A percentile compares a stretch with the other conserved stretches of the same genome.
These are phyloP conservation scores for Podosphaera leucotricha DNA, from an alignment of 2,329 filamentous ascomycete species.

Conservation along the genomic window DNA sequence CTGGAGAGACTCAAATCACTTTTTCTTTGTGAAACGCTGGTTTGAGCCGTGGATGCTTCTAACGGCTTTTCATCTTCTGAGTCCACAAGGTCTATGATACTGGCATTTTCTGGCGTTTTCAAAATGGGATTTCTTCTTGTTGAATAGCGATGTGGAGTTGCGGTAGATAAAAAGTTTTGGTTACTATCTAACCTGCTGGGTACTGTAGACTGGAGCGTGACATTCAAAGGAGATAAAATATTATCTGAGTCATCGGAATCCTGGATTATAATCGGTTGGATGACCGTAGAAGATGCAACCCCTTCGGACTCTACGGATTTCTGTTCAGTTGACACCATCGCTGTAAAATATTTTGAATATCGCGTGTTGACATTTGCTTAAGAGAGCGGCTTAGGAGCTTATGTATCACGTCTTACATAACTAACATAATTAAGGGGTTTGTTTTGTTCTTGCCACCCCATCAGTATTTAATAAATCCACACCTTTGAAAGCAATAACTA, in stretches of 20 bases:
- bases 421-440: too few relatives aligned
- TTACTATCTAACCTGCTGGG: neutral
- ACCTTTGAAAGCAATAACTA: too few relatives aligned
- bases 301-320: neutral
- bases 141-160: neutral
- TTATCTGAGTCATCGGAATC: neutral
- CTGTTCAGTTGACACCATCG: neutral
- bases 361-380: neutral
- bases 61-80: neutral
- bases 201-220: neutral
- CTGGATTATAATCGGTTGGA: neutral
- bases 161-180: neutral
- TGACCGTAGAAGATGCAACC: neutral
- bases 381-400: neutral
- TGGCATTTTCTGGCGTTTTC: neutral
- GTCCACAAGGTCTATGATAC: neutral
- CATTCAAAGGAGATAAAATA: neutral
- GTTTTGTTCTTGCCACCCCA: too few relatives aligned
- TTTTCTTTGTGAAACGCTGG: neutral
- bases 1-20: neutral
- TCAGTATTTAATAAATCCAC: too few relatives aligned
- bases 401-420: neutral
- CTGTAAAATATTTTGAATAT: neutral
- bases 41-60: neutral
- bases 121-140: neutral